Evolutionary conservation across 208 protist genomes (phyloP).

Genomic region (Leishmania guyanensis): DNA sequence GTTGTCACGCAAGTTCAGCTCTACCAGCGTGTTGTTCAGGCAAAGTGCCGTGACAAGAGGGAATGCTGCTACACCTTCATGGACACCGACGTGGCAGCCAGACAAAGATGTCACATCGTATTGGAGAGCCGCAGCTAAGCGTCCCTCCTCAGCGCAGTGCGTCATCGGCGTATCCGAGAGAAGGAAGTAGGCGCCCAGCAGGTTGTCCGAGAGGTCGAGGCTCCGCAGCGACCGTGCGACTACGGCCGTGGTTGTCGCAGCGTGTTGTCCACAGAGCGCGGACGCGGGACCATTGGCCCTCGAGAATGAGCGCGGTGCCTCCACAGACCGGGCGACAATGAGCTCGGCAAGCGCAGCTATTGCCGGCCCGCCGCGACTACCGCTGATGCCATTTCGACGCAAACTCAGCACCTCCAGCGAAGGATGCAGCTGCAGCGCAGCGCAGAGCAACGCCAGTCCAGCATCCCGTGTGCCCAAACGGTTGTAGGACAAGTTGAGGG

Average conservation of each 20-base stretch:
- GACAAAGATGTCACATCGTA: background rate
- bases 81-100: background rate
- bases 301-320: background rate
- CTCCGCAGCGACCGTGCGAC: conserved; percentile 8
- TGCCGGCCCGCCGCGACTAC: conserved; percentile 26
- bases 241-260: background rate
- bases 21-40: conserved; percentile 55
- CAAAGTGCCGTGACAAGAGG: conserved; percentile 60
- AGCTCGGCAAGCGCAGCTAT: conserved; percentile 50
- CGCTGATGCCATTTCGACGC: conserved; percentile 44
- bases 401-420: conserved; percentile 37
- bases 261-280: background rate
- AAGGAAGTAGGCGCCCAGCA: conserved; percentile 27
- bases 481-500: conserved; percentile 55
- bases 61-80: conserved; percentile 26
- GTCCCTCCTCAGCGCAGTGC: background rate
- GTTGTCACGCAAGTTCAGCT: conserved; percentile 45
- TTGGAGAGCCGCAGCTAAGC: background rate
- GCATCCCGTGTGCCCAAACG: conserved; percentile 34
- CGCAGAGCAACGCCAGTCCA: conserved; percentile 36
- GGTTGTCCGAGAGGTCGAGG: conserved; percentile 35
- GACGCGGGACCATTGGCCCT: background rate
- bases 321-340: conserved; percentile 28
- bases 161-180: background rate
- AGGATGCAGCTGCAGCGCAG: conserved; percentile 39